phyloP scores from a whole-genome alignment of 352 stramenopile genomes.

The Phytophthora agathidicida region DNA sequence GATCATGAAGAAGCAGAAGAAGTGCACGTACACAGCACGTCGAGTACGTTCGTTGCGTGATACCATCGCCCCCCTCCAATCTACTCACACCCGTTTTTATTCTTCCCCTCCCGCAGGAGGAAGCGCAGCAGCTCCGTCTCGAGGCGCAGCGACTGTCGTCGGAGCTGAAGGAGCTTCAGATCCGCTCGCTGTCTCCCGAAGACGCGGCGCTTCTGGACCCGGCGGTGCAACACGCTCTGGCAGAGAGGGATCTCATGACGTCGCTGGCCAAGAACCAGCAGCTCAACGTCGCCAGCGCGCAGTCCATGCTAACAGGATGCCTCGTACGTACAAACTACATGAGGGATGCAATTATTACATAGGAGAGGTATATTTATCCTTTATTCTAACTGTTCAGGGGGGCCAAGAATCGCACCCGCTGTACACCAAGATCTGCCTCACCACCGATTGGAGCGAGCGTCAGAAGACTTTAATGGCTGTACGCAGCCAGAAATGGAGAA shows the following conservation, averaged over 20 bases:
- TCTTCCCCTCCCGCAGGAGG: constrained; percentile 10
- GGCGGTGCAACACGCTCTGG: constrained; percentile 7
- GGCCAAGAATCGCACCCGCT: constrained; percentile 17
- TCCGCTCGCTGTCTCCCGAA: constrained; percentile 7
- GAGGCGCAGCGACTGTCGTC: constrained; percentile 12
- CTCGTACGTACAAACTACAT: no score
- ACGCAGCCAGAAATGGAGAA: constrained; percentile 19
- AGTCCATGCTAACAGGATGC: constrained; percentile 38
- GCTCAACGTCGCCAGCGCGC: constrained; percentile 30
- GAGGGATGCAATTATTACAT: not conserved
- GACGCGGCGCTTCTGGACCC: constrained; percentile 17
- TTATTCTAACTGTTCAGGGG: constrained; percentile 12
- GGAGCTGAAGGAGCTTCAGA: constrained; percentile 22
- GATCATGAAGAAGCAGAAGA: constrained; percentile 25
- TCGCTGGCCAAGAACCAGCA: constrained; percentile 36
- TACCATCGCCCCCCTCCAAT: not conserved
- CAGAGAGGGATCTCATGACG: constrained; percentile 28
- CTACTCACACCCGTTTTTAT: not conserved
- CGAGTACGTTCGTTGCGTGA: not conserved
- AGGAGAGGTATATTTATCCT: not conserved
- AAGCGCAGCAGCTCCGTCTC: constrained; percentile 14
- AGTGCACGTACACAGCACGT: constrained; percentile 15
- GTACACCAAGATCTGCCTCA: constrained; percentile 17
- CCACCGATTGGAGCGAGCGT: constrained; percentile 27
- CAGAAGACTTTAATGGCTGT: constrained; percentile 30